A percentile compares a stretch with the other conserved stretches of the same genome.
phyloP scores from a whole-genome alignment of 371 early-diverging fungal species.

The Rhizopus sp. region DNA sequence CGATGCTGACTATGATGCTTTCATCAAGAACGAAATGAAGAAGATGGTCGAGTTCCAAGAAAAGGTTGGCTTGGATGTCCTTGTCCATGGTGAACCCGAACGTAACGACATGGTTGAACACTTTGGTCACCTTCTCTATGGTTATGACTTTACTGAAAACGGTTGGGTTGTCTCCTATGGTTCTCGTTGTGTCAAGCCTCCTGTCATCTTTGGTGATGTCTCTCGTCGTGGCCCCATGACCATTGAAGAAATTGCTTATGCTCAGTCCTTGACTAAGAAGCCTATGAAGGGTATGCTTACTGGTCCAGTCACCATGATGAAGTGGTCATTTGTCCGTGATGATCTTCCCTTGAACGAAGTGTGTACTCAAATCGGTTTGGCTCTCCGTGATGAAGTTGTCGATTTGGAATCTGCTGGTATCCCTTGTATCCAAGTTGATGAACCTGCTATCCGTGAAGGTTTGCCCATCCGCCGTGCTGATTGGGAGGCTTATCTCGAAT shows the following conservation, averaged over 20 bases:
- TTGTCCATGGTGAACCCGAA: slow-evolving; percentile 97
- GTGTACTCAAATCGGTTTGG: slow-evolving; percentile 91
- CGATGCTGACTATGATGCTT: slow-evolving; percentile 74
- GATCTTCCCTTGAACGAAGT: slow-evolving; percentile 88
- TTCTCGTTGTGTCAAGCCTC: slow-evolving; percentile 93
- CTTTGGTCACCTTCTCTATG: slow-evolving; percentile 82
- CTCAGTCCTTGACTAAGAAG: slow-evolving; percentile 84
- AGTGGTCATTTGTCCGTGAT: slow-evolving; percentile 97
- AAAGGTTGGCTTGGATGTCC: slow-evolving; percentile 84
- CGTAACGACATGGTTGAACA: slow-evolving; percentile 98
- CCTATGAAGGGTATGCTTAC: slow-evolving; percentile 98
- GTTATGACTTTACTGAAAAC: slow-evolving; percentile 90
- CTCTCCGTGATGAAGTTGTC: slow-evolving; percentile 94
- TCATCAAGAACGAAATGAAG: slow-evolving; percentile 86
- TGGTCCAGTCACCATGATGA: slow-evolving; percentile 92
- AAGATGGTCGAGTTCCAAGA: slow-evolving; percentile 89
- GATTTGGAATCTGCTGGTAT: slow-evolving; percentile 94
- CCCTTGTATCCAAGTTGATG: slow-evolving; percentile 95
- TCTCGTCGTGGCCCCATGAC: slow-evolving; percentile 92
- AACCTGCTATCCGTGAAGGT: slow-evolving; percentile 98
- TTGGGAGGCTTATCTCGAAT: slow-evolving; percentile 89
- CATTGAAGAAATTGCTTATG: slow-evolving; percentile 76
- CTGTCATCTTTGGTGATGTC: slow-evolving; percentile 92
- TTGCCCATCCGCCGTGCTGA: slow-evolving; percentile 89
- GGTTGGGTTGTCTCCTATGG: slow-evolving; percentile 98